Base-by-base conservation (phyloP, 768 basidiomycete species). In the Melanogaster broomeanus region DNA sequence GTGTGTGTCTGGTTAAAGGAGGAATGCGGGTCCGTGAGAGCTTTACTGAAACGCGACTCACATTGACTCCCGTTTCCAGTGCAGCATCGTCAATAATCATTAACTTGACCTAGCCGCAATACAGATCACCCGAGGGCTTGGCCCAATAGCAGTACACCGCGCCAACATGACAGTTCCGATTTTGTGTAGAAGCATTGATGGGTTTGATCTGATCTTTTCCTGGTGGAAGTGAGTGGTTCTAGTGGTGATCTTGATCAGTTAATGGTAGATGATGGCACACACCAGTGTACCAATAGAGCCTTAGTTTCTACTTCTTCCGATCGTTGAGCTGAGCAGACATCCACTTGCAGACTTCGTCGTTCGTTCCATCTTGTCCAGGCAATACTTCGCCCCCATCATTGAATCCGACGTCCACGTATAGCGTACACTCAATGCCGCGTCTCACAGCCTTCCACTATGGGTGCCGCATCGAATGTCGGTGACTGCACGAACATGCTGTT, bases 401-500 rank as follows among this genome's bases (percentile, higher is more conserved):
- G 60, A 74, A 77, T 21, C 72, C 84, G 18, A 87, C 72, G 60
- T 82, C 80, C 38, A 88, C 71, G 59, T 82, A 84, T 16, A 87
- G 72, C 11, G 75, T 77, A 31, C 84, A 82, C 39, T 79, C 73
- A 4, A 89, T 75, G 6, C 82, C 86, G 25, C 82, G 71, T 18
- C 80, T 69, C 61, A 82, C 83, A 2, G 87, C 77, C 83, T 15
- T 78, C 71, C 19, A 87, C 77, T 25, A 85, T 76, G 3, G 85
- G 87, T 16, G 66, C 67, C 4, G 87, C 85, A 53, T 89, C 88
- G 52, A 87, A 77, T 8, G 84, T 86, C 2, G 87, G 87, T 0
- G 84, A 82, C 74, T 89, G 87, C 49, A 88, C 83, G 69, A 88
- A 86, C n/a, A 88, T 76, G 44, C 68, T 78, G 60, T 76, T 76